phyloP scores from a whole-genome alignment of 2,329 filamentous ascomycete species.

The Hypoxylon sp. region DNA sequence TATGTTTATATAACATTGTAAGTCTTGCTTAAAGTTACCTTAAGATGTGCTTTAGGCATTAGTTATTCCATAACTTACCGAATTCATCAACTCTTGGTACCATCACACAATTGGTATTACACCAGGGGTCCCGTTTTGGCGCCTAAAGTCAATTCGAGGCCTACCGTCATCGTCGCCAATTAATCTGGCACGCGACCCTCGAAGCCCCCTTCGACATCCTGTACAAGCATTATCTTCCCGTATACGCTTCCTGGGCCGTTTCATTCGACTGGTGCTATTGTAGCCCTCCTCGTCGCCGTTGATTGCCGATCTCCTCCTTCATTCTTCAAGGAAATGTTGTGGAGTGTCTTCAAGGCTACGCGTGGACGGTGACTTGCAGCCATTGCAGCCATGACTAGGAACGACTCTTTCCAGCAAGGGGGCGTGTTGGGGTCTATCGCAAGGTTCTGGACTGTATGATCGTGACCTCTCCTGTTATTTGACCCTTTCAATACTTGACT shows the following conservation, averaged over 20 bases:
- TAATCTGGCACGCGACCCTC: conserved; percentile 34
- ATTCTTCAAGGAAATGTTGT: conserved; percentile 55
- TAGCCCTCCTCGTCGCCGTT: conserved; percentile 3
- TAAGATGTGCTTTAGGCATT: no score
- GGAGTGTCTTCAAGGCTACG: conserved; percentile 55
- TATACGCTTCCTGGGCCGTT: neutral
- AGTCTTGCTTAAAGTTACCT: no score
- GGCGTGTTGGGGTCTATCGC: conserved; percentile 55
- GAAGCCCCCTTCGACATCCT: conserved; percentile 9
- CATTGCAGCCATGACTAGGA: conserved; percentile 59
- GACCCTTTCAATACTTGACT: neutral
- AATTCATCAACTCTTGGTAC: no score
- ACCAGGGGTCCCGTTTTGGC: neutral
- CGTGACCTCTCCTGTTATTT: neutral
- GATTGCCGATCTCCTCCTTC: neutral
- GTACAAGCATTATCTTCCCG: neutral
- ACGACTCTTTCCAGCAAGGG: conserved; percentile 42
- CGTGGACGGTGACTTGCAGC: conserved; percentile 62
- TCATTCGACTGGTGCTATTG: neutral
- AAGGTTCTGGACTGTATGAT: conserved; percentile 66
- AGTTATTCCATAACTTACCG: no score
- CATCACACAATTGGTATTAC: no score
- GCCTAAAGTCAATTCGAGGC: neutral
- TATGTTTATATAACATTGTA: no score
- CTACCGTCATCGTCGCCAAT: conserved; percentile 16